Evolutionary conservation across 2,329 filamentous ascomycete genomes (phyloP), one percentile per base, ranked within the genome.

Genomic region (Paracamarosporium sp.): DNA sequence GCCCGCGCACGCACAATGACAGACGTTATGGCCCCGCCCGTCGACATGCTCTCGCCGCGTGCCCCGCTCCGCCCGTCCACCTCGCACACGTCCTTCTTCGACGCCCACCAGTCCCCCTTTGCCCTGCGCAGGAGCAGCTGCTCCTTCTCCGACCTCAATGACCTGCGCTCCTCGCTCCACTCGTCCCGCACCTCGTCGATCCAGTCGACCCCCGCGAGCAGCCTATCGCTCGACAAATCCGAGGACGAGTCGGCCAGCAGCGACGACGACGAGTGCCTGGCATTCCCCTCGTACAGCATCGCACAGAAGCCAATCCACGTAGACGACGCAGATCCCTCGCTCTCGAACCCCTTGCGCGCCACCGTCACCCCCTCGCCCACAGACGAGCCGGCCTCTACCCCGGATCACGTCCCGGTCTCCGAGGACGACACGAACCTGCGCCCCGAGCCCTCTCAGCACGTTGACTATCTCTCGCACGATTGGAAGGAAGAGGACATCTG

Each of bases 401-500:
- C 88, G 5, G 86, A 85, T 57, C 85, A 85, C 7, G 57, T 71
- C 8, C 68, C 60, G 45, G 62, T 88, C 30, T 89, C 90, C 8
- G 89, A 90, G 64, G 93, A 97, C 67, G 93, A 97, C 75, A 90
- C 88, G 9, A 89, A 90, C 11, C 83, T 96, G 35, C 86, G 88
- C 61, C 83, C 83, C 31, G 87, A 90, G 69, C 92, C 92, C 1
- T 93, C 93, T 44, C 85, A 92, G 63, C 92, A 97, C 78, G 93
- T 97, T n/a, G 93, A 97, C 78, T 97, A 97, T 73, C 85, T 97
- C 45, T 96, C 93, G 17, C 91, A 98, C 72, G 88, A 94, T 60
- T 97, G 94, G 92, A 88, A 86, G 62, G 93, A 97, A 77, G 93
- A 98, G 76, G 94, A 99, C 77, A 96, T 98, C 25, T 98, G 93